These are phyloP conservation scores for Melampsora larici-populina DNA, from an alignment of 1,284 basidiomycete species.

Conservation along the genomic window DNA sequence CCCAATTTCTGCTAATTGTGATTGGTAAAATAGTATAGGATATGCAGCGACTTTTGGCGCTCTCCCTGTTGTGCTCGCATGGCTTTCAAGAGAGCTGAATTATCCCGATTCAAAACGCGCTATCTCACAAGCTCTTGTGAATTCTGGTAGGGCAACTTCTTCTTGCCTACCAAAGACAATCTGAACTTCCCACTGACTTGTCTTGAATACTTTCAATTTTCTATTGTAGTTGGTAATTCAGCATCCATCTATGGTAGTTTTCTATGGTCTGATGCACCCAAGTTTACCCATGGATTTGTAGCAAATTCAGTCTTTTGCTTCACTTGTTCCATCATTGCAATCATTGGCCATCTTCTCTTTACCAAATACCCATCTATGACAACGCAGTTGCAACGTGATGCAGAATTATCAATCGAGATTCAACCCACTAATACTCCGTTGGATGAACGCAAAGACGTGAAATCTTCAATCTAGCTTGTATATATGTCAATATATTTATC, in stretches of 20 bases:
- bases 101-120: conserved; percentile 56
- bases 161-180: conserved; percentile 46
- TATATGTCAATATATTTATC: no score
- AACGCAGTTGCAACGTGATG: no score
- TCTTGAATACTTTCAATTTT: conserved; percentile 15
- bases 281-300: conserved; percentile 17
- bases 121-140: conserved; percentile 55
- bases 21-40: conserved; percentile 48
- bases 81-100: conserved; percentile 54
- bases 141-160: conserved; percentile 46
- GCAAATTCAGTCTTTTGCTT: conserved; percentile 12
- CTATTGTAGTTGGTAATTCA: conserved; percentile 50
- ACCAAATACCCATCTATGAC: background rate
- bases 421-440: no score
- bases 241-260: conserved; percentile 58
- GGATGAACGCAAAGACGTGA: no score
- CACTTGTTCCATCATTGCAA: background rate
- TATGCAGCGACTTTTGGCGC: conserved; percentile 57
- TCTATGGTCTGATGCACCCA: conserved; percentile 54
- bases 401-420: no score
- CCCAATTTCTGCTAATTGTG: background rate
- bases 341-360: background rate
- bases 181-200: background rate
- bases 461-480: no score
- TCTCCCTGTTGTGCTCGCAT: conserved; percentile 56